Evolutionary conservation across 106 monocot species (phyloP).

Genomic region (Gastrodia elata): DNA sequence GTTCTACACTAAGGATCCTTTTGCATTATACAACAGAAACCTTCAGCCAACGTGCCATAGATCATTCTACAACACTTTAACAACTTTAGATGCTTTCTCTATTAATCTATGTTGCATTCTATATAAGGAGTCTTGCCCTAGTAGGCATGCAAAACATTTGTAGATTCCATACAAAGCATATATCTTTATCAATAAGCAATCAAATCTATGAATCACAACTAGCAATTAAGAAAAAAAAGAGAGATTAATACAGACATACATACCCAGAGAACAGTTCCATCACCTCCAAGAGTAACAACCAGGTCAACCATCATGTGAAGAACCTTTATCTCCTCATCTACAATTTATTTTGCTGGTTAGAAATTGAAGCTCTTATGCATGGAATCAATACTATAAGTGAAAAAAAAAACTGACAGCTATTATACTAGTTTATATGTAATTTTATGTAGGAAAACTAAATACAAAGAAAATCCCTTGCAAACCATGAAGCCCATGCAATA

Average conservation of each 20-base stretch:
- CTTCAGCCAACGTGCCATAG: not conserved
- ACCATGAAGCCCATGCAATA: not conserved
- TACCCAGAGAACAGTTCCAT: slow-evolving; percentile 99
- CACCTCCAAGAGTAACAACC: slow-evolving; percentile 93
- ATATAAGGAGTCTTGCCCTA: not conserved
- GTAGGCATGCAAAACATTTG: not conserved
- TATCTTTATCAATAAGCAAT: not conserved
- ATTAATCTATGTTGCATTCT: not conserved
- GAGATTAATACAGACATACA: slow-evolving; percentile 11
- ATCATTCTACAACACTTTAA: not conserved
- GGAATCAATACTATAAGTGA: not conserved
- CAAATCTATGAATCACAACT: slow-evolving; percentile 2
- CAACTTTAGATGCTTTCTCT: not conserved
- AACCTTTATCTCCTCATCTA: slow-evolving; percentile 68
- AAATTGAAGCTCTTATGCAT: not conserved
- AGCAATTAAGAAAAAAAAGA: not conserved
- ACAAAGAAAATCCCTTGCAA: not conserved
- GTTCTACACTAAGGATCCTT: not conserved
- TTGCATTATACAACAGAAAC: not conserved
- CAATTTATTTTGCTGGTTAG: slow-evolving; percentile 5
- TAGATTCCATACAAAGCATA: not conserved
- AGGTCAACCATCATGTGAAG: slow-evolving; percentile 90
- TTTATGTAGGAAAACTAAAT: not conserved
- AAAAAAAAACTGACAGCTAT: not conserved
- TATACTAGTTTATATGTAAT: not conserved